These are phyloP conservation scores for Salvia sclarea DNA, from an alignment of 305 asterid species.

Conservation along the genomic window DNA sequence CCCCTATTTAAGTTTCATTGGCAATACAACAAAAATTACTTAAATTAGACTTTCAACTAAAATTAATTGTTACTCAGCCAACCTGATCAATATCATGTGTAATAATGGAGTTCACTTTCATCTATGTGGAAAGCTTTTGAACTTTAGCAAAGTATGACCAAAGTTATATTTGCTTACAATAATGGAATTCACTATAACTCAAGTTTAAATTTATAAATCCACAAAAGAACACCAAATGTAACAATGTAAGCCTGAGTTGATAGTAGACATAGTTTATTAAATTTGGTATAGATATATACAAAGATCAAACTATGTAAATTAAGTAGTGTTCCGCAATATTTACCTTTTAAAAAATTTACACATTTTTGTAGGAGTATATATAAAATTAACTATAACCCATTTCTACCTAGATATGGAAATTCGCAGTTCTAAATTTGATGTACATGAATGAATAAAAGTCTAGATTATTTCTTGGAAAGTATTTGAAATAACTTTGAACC, in stretches of 20 bases:
- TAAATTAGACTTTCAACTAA: conserved; percentile 17
- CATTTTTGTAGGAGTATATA: not conserved
- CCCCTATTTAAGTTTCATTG: conserved; percentile 13
- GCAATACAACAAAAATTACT: not conserved
- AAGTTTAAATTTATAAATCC: not conserved
- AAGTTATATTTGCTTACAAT: not conserved
- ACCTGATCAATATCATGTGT: not conserved
- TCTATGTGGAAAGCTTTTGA: not conserved
- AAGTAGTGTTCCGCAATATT: not conserved
- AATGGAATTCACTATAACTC: not conserved
- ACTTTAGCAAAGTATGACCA: not conserved
- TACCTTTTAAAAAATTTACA: not conserved
- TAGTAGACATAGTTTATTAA: not conserved
- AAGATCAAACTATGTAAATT: not conserved
- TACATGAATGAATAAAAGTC: not conserved
- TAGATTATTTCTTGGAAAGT: not conserved
- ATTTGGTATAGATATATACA: not conserved
- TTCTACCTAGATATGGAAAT: not conserved
- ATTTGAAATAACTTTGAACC: conserved; percentile 12
- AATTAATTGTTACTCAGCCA: not conserved
- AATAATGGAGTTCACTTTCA: not conserved
- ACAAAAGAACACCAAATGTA: not conserved
- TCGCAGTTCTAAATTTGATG: not conserved
- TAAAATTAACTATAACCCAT: not conserved
- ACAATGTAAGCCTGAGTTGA: not conserved